Conservation (phyloP, 805 yeast species). For the Saccharomycopsis selenospora region DNA sequence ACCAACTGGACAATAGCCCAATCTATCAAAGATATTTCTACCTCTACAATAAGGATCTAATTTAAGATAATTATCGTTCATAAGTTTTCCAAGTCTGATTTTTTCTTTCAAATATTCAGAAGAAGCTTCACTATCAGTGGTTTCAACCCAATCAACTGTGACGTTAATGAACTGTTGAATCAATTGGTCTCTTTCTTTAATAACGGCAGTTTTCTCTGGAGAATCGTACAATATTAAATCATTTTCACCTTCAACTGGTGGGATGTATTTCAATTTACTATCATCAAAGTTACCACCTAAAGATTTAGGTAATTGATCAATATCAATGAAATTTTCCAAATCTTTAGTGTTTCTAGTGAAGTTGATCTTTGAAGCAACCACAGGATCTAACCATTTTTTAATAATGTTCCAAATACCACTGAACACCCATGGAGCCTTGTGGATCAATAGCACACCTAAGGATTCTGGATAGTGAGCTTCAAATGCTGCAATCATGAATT, state of each 20-base stretch:
- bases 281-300: slow-evolving; percentile 65
- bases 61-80: slow-evolving; percentile 56
- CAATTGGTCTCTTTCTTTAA: slow-evolving; percentile 48
- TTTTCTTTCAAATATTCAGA: slow-evolving; percentile 46
- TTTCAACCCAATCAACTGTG: slow-evolving; percentile 75
- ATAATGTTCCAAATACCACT: slow-evolving; percentile 90
- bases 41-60: slow-evolving; percentile 80
- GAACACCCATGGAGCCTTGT: slow-evolving; percentile 96
- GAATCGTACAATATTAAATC: slow-evolving; percentile 34
- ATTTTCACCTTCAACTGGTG: slow-evolving; percentile 57
- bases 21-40: slow-evolving; percentile 71
- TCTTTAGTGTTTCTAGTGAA: slow-evolving; percentile 73
- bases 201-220: slow-evolving; percentile 38
- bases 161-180: slow-evolving; percentile 48
- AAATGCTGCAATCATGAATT: slow-evolving; percentile 79
- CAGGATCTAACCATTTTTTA: slow-evolving; percentile 94
- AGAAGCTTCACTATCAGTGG: slow-evolving; percentile 45
- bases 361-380: slow-evolving; percentile 82
- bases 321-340: slow-evolving; percentile 52
- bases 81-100: slow-evolving; percentile 40
- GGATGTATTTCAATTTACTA: slow-evolving; percentile 48
- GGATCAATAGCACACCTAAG: slow-evolving; percentile 75
- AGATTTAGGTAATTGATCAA: slow-evolving; percentile 53
- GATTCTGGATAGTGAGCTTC: slow-evolving; percentile 97
- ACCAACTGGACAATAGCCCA: slow-evolving; percentile 35